Base-by-base conservation (phyloP, 257 asterid genomes). In the Solanum sejunctum region DNA sequence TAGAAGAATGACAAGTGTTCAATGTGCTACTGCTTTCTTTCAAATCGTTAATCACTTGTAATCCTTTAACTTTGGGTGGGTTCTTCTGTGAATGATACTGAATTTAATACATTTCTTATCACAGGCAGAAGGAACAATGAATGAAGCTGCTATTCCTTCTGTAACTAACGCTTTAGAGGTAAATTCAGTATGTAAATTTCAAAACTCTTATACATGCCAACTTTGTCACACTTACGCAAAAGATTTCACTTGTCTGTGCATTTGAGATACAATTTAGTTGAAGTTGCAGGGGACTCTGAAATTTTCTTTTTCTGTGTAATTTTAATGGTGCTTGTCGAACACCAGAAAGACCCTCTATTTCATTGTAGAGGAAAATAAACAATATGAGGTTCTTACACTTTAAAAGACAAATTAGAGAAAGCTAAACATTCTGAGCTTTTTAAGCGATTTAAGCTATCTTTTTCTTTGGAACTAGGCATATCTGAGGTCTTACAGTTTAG, bases 61-160 rank as follows among this genome's bases (percentile, higher is more conserved):
- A n/a, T 52, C 17, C 56, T 72, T 45, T 1, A 10, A 12, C 56
- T n/a, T 71, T 2, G 41, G 9, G 17, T 51, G 49, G 7, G 52
- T 52, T 78, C 21, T 52, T 17, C 23, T 52, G 49, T 78, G 49
- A 78, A 26, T 52, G 63, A 2, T 77, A 52, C 26, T 26, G 26
- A 26, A 9, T 5, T 52, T 52, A 10, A 28, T 28, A 52, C 39
- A 18, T 45, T 78, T 78, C 23, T 52, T 51, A 28, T 78, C 49
- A 16, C 85, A 95, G 98, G 98, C 98, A 41, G 98, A 95, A 87
- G 98, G 98, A 71, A 88, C 96, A 47, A 89, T 95, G 94, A 51
- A 80, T 26, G 99, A 95, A 82, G 43, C 93, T 12, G 93, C 91
- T 82, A 81, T 93, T 89, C 97, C 98, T 75, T 78, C 91, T 15